Conservation (phyloP, 1,284 basidiomycete species). For the Anthracocystis walkeri region DNA sequence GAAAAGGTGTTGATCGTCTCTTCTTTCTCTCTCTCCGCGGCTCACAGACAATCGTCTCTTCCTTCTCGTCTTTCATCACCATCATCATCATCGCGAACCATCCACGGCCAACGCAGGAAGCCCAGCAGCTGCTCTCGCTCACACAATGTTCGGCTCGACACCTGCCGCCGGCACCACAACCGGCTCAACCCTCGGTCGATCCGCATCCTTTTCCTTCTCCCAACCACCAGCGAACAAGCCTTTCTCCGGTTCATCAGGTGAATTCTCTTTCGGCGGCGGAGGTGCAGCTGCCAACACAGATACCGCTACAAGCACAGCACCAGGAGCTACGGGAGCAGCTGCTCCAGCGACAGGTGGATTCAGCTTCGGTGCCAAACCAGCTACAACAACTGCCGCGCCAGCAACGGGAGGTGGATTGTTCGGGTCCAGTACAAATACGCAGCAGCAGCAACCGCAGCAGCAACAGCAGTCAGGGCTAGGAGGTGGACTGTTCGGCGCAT, state of each 20-base stretch:
- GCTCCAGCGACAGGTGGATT: slow-evolving; percentile 39
- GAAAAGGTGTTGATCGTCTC: slow-evolving; percentile 1
- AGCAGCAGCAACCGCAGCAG: slow-evolving; percentile 24
- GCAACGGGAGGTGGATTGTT: slow-evolving; percentile 43
- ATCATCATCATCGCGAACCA: neutral
- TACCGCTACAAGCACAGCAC: slow-evolving; percentile 18
- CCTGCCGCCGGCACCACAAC: slow-evolving; percentile 22
- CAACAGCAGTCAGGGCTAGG: slow-evolving; percentile 27
- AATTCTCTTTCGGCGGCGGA: slow-evolving; percentile 46
- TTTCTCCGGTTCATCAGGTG: slow-evolving; percentile 47
- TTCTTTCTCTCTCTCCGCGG: neutral
- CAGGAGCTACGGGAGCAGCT: slow-evolving; percentile 17
- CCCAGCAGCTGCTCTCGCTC: neutral
- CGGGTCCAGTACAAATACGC: slow-evolving; percentile 26
- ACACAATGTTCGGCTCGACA: slow-evolving; percentile 42
- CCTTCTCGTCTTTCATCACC: neutral
- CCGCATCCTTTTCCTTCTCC: slow-evolving; percentile 53
- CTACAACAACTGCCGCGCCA: slow-evolving; percentile 23
- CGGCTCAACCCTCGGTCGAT: slow-evolving; percentile 41
- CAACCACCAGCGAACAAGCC: slow-evolving; percentile 52
- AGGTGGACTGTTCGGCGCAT: slow-evolving; percentile 34
- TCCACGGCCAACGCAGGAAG: no score
- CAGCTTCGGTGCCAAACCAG: slow-evolving; percentile 50
- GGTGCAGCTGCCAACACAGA: slow-evolving; percentile 12
- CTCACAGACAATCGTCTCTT: neutral